These are phyloP conservation scores for Komagataella populi DNA, from an alignment of 805 yeast genomes.

Conservation along the genomic window DNA sequence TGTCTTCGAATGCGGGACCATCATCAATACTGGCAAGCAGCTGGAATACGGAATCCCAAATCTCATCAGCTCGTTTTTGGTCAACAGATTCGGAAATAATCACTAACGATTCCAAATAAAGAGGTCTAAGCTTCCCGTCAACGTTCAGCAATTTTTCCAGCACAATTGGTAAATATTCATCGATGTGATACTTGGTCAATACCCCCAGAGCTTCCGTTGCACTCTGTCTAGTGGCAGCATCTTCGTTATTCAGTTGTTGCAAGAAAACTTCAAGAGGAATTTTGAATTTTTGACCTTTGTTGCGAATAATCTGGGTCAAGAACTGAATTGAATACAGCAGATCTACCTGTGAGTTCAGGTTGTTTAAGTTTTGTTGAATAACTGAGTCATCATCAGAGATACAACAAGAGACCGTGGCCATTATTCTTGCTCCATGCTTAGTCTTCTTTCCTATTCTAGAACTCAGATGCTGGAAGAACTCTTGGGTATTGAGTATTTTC, in stretches of 20 bases:
- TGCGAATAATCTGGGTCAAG: neutral
- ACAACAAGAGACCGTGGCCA: neutral
- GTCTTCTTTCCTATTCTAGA: neutral
- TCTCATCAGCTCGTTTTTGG: conserved; percentile 10
- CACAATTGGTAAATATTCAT: conserved; percentile 23
- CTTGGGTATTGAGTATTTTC: neutral
- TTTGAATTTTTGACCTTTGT: neutral
- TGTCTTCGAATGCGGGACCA: conserved; percentile 1
- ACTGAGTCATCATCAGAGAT: neutral
- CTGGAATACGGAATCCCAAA: conserved; percentile 3
- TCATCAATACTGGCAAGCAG: conserved; percentile 4
- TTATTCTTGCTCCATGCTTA: neutral
- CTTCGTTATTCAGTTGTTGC: conserved; percentile 16
- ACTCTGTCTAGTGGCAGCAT: conserved; percentile 23
- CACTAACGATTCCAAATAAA: neutral
- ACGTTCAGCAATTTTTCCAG: conserved; percentile 11
- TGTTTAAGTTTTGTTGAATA: neutral
- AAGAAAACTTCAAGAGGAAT: conserved; percentile 17
- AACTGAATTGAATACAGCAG: neutral
- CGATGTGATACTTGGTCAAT: conserved; percentile 24
- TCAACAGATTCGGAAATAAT: conserved; percentile 5
- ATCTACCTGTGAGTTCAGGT: neutral
- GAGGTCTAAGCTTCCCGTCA: neutral
- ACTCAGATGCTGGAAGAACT: neutral
- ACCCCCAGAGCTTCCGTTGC: conserved; percentile 43